Conservation (phyloP, 495 filamentous ascomycete genomes). For the Podospora fimiseda region DNA sequence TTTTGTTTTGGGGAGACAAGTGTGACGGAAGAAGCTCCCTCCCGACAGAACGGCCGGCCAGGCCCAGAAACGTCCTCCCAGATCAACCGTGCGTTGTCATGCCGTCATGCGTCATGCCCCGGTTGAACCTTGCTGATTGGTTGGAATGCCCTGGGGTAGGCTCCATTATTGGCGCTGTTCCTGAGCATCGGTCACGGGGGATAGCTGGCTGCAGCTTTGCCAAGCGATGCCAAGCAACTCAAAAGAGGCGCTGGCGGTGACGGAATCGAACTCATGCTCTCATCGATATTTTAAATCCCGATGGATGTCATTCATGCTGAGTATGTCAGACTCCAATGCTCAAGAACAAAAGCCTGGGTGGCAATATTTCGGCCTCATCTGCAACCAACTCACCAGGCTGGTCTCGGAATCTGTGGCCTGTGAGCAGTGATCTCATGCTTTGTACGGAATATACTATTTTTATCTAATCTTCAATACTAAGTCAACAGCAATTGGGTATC, state of each 20-base stretch:
- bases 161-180: constrained; percentile 1
- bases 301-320: too few relatives aligned
- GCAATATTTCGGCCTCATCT: too few relatives aligned
- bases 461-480: too few relatives aligned
- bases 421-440: background rate
- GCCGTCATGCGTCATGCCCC: constrained; percentile 15
- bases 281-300: background rate
- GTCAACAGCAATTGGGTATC: too few relatives aligned
- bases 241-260: background rate
- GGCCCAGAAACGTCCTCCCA: background rate
- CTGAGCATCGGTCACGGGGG: constrained; percentile 6
- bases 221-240: background rate
- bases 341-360: too few relatives aligned
- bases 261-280: background rate
- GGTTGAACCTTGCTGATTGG: constrained; percentile 8
- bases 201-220: background rate
- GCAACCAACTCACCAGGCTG: too few relatives aligned
- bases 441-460: too few relatives aligned
- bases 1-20: background rate
- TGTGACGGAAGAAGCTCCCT: background rate
- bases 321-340: too few relatives aligned
- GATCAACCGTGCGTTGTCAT: background rate
- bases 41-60: background rate
- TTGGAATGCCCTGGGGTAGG: background rate
- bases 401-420: background rate